Base-by-base conservation (phyloP, 2,329 filamentous ascomycete genomes). In the Calonectria honghensis region DNA sequence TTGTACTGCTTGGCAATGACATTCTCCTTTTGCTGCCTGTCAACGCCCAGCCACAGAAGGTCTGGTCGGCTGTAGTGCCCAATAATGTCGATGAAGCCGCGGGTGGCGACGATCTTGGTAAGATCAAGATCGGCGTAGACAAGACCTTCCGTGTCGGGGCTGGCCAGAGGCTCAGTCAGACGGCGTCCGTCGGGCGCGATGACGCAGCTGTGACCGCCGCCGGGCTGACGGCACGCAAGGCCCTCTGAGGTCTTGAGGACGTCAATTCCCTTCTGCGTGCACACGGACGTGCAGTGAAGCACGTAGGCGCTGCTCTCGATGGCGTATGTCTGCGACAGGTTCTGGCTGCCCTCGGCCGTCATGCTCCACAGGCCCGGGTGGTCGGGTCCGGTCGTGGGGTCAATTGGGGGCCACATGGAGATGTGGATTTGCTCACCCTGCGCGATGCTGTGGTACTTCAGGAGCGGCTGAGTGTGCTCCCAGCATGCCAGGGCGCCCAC, bases 241-340 rank as follows among this genome's bases (percentile, higher is more conserved):
- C 86, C 86, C 0, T 83, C 84, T 11, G 83, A 77, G 0, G 87
- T 89, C 10, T 82, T 81, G 80, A 91, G 78, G 16, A 90, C 85
- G 0, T 80, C 76, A 0, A 81, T 81, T 0, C 87, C 90, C 18
- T 84, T 79, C 9, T 87, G 77, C 0, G 84, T 85, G 65, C 90
- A 84, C 3, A 81, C 77, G 0, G 76, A 72, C 1, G 80, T 81
- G 35, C 76, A 73, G 27, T 80, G 79, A 3, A 92, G 85, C 1
- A 93, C 91, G 73, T 89, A 93, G 0, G 88, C 82, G 11, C 85
- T 84, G 2, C 88, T 87, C 79, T 93, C 91, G 11, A 92, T 87
- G 1, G 91, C 90, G 76, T 92, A 91, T 0, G 87, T 86, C 74
- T 89, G 88, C 0, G 89, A 88, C 1, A 91, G 83, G 57, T 79